Base-by-base conservation (phyloP, 371 early-diverging fungal species). In the Mucor saturninus region DNA sequence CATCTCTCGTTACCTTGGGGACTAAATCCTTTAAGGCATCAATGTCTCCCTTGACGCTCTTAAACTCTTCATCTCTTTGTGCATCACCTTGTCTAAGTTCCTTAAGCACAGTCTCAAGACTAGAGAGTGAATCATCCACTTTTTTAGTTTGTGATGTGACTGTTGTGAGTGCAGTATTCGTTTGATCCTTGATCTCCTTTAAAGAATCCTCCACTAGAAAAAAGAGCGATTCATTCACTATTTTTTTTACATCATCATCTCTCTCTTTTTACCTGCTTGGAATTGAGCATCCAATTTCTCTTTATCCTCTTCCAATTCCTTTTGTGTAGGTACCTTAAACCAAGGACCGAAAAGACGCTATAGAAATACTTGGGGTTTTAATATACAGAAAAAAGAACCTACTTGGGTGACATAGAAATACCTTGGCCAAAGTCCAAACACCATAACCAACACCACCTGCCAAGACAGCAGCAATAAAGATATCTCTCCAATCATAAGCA, bases 401-500 rank as follows among this genome's bases (percentile, higher is more conserved):
- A 37, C 21, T 5, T 65, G 32, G 3, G n/a, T n/a, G n/a, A n/a
- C n/a, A 50, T 68, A 10, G 8, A 39, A 39, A 13, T 80, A 93
- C 93, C 88, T 91, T 89, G 7, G 88, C 88, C 56, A 95, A 71
- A 56, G 83, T 84, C 77, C 89, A 91, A 51, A 92, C 76, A 37
- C 93, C 94, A 74, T 94, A 96, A 11, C 92, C 89, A 15, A 93
- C 86, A 30, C 96, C 95, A 54, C 92, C 94, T 21, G 91, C 90
- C 13, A 94, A 87, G 5, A 94, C 91, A 14, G 94, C 89, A 6
- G 91, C 95, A 62, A 96, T 91, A 69, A 94, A 91, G 67, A 93
- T 89, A 76, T 98, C 97, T 67, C 94, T 90, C 98, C 98, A 97
- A 67, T 89, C 89, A 57, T 88, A 80, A 43, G 76, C 75, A n/a